A percentile compares a stretch with the other conserved stretches of the same genome.
These are phyloP conservation scores for Cucurbita argyrosperma DNA, from an alignment of 306 rosid genomes.

Conservation along the genomic window DNA sequence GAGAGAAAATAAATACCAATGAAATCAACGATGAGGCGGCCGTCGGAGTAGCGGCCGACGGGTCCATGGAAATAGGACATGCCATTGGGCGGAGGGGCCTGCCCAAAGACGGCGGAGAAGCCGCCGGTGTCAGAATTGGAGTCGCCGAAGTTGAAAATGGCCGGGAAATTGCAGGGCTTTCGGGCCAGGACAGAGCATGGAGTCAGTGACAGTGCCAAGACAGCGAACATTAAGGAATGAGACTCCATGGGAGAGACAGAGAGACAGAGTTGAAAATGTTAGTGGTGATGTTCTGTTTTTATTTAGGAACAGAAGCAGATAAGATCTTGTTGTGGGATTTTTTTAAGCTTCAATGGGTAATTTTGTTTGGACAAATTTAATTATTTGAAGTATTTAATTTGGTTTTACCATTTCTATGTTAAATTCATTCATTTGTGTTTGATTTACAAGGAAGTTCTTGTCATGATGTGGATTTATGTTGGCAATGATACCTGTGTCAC, in stretches of 20 bases:
- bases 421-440: too few species aligned
- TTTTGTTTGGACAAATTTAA: too few species aligned
- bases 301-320: background rate
- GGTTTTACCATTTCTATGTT: too few species aligned
- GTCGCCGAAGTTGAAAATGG: slow-evolving; percentile 79
- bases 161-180: slow-evolving; percentile 45
- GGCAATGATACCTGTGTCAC: background rate
- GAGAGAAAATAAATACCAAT: slow-evolving; percentile 22
- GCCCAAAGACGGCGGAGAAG: slow-evolving; percentile 80
- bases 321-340: background rate
- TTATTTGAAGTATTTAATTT: too few species aligned
- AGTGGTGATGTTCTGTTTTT: background rate
- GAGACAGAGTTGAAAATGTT: background rate
- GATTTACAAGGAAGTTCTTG: too few species aligned
- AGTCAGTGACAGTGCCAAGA: slow-evolving; percentile 13
- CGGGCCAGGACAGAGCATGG: slow-evolving; percentile 6
- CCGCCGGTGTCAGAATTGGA: slow-evolving; percentile 96
- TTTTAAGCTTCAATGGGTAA: too few species aligned
- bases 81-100: slow-evolving; percentile 51
- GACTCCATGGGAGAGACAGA: slow-evolving; percentile 6
- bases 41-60: slow-evolving; percentile 61
- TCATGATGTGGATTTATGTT: background rate
- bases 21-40: slow-evolving; percentile 67
- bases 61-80: slow-evolving; percentile 42
- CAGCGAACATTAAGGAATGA: background rate